A percentile compares a stretch with the other conserved stretches of the same genome.
Evolutionary conservation across 2,329 filamentous ascomycete genomes (phyloP).

Genomic region (Diplodia corticola): DNA sequence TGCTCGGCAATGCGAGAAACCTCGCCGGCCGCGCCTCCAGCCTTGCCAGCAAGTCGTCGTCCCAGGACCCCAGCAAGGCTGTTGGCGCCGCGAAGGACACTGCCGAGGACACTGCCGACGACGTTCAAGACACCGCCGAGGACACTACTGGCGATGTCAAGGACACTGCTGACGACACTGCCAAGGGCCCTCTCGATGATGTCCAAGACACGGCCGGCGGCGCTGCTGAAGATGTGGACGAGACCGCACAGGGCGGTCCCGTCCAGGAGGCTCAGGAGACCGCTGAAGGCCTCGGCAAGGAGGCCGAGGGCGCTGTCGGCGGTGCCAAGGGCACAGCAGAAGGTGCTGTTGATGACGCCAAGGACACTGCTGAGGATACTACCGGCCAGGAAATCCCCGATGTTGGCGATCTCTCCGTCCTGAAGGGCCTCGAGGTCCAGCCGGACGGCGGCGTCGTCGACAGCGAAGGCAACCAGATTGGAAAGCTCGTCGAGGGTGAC

Average conservation of each 20-base stretch:
- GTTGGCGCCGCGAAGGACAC: slow-evolving; percentile 39
- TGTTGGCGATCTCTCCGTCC: slow-evolving; percentile 47
- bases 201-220: slow-evolving; percentile 33
- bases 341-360: slow-evolving; percentile 26
- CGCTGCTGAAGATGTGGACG: slow-evolving; percentile 38
- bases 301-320: slow-evolving; percentile 22
- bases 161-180: slow-evolving; percentile 34
- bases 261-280: slow-evolving; percentile 30
- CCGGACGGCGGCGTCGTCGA: slow-evolving; percentile 57
- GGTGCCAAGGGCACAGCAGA: slow-evolving; percentile 28
- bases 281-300: slow-evolving; percentile 24
- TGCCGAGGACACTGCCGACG: slow-evolving; percentile 30
- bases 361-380: slow-evolving; percentile 28
- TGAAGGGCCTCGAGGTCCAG: slow-evolving; percentile 55
- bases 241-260: slow-evolving; percentile 30
- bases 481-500: slow-evolving; percentile 53
- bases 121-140: slow-evolving; percentile 29
- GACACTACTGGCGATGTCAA: slow-evolving; percentile 41
- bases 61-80: slow-evolving; percentile 40
- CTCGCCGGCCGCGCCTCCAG: slow-evolving; percentile 50
- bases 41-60: slow-evolving; percentile 45
- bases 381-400: slow-evolving; percentile 38
- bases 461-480: slow-evolving; percentile 51
- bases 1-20: slow-evolving; percentile 32
- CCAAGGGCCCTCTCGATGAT: slow-evolving; percentile 30